Conservation (phyloP, 768 basidiomycete species). For the Favolaschia claudopus region DNA sequence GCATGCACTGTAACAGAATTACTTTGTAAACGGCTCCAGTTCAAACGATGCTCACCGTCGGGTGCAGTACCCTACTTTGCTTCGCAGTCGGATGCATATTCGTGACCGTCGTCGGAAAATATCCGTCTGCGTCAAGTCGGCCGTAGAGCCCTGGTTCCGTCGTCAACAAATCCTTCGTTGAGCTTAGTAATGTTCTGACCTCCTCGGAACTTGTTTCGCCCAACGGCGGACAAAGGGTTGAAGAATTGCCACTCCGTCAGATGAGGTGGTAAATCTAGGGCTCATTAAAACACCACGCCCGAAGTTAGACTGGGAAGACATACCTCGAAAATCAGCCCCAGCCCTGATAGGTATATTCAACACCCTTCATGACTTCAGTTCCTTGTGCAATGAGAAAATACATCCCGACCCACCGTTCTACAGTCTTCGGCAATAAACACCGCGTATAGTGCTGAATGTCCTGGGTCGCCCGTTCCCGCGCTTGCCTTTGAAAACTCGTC, state of each 20-base stretch:
- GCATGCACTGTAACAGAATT: slow-evolving; percentile 56
- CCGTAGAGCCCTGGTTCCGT: slow-evolving; percentile 59
- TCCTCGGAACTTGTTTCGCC: slow-evolving; percentile 55
- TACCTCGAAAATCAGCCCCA: slow-evolving; percentile 74
- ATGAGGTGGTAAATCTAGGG: slow-evolving; percentile 50
- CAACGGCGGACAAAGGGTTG: slow-evolving; percentile 67
- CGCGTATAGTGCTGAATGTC: slow-evolving; percentile 77
- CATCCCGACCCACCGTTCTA: slow-evolving; percentile 58
- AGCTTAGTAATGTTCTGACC: slow-evolving; percentile 51
- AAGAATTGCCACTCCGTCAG: slow-evolving; percentile 66
- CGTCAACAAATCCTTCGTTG: no score
- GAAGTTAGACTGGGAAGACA: slow-evolving; percentile 18
- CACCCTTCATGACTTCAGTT: slow-evolving; percentile 48
- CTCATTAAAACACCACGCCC: not conserved
- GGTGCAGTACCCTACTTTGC: slow-evolving; percentile 73
- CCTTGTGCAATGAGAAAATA: not conserved
- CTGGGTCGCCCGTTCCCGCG: slow-evolving; percentile 50
- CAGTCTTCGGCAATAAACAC: slow-evolving; percentile 54
- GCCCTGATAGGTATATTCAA: slow-evolving; percentile 62
- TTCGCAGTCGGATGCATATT: slow-evolving; percentile 84
- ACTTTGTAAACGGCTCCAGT: not conserved
- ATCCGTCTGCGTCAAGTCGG: slow-evolving; percentile 60
- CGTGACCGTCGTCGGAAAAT: slow-evolving; percentile 79
- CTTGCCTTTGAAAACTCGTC: slow-evolving; percentile 55
- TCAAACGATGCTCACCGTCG: slow-evolving; percentile 57